A percentile compares a stretch with the other conserved stretches of the same genome.
phyloP scores from a whole-genome alignment of 495 filamentous ascomycete genomes.

The Coniosporium apollinis region DNA sequence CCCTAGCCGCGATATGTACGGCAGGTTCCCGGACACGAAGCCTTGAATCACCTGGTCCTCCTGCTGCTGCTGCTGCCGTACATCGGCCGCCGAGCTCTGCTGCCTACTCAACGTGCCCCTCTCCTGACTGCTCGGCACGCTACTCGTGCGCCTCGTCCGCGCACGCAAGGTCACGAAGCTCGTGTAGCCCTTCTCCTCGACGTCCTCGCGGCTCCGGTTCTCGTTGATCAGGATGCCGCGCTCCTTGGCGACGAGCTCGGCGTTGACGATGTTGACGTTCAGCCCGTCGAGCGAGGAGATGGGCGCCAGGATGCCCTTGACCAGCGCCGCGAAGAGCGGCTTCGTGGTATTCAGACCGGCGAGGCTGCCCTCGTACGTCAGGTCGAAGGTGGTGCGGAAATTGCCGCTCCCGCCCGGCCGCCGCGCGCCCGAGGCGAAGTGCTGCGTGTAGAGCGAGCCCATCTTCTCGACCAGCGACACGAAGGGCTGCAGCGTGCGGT shows the following conservation, averaged over 20 bases:
- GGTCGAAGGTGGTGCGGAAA: conserved; percentile 43
- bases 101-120: not conserved
- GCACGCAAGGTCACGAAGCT: conserved; percentile 43
- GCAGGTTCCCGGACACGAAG: conserved; percentile 38
- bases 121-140: not conserved
- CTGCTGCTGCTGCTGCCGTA: conserved; percentile 11
- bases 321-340: conserved; percentile 50
- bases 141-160: conserved; percentile 1
- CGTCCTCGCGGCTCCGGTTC: conserved; percentile 34
- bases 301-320: conserved; percentile 46
- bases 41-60: conserved; percentile 45
- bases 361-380: conserved; percentile 51
- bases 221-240: conserved; percentile 55
- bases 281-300: conserved; percentile 40
- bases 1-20: conserved; percentile 47
- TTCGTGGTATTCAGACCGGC: conserved; percentile 45
- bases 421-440: conserved; percentile 30
- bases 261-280: conserved; percentile 63
- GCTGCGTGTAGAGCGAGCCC: conserved; percentile 53
- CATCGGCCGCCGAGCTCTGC: not conserved
- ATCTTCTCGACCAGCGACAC: conserved; percentile 52
- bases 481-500: conserved; percentile 50
- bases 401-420: conserved; percentile 4
- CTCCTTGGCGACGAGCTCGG: conserved; percentile 47
- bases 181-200: conserved; percentile 34